Percentiles rank a stretch among this genome's conserved stretches.
phyloP scores from a whole-genome alignment of 495 filamentous ascomycete genomes.

The Aspergillus affinis region DNA sequence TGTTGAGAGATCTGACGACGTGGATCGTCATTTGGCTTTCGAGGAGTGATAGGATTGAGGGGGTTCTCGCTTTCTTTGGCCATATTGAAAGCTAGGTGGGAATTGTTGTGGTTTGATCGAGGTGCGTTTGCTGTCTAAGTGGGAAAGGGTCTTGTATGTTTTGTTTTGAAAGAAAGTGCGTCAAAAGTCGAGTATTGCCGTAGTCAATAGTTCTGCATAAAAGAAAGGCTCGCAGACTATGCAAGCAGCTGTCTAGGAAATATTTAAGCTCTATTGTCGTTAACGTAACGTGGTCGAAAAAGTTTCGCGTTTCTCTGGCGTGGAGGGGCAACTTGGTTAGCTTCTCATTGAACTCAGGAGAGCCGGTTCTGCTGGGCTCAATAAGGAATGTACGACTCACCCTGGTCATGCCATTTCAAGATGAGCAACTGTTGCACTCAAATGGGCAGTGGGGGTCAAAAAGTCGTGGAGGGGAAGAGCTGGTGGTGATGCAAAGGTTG shows the following conservation, averaged over 20 bases:
- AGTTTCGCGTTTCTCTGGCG: neutral
- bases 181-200: neutral
- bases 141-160: neutral
- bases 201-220: neutral
- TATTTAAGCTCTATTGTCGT: neutral
- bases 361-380: neutral
- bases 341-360: neutral
- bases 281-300: neutral
- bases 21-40: slow-evolving; percentile 29
- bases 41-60: slow-evolving; percentile 32
- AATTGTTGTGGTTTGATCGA: neutral
- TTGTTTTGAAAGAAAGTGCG: neutral
- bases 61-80: slow-evolving; percentile 45
- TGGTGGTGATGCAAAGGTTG: slow-evolving; percentile 20
- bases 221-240: neutral
- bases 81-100: slow-evolving; percentile 24
- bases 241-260: neutral
- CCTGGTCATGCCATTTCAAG: neutral
- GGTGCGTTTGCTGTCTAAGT: neutral
- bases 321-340: neutral
- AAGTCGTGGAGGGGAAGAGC: slow-evolving; percentile 15
- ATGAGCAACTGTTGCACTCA: neutral
- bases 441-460: slow-evolving; percentile 1
- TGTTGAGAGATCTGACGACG: slow-evolving; percentile 28
- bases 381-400: neutral